A percentile compares a stretch with the other conserved stretches of the same genome.
These are phyloP conservation scores for Rubia peregrina DNA, from an alignment of 305 asterid species.

Conservation along the genomic window DNA sequence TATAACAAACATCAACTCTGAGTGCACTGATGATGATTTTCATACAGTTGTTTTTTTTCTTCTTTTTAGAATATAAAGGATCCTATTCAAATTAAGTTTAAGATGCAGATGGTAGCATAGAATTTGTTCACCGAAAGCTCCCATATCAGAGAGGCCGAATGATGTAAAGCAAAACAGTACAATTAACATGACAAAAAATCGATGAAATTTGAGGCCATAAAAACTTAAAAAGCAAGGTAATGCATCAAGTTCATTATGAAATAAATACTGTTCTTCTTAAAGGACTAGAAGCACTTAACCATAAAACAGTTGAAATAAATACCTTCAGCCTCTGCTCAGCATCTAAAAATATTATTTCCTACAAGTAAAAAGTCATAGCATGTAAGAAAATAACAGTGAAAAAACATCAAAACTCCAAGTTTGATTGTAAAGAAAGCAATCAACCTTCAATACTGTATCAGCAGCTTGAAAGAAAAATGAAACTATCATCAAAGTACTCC, in stretches of 20 bases:
- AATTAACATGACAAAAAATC: neutral
- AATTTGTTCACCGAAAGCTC: neutral
- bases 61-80: neutral
- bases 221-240: neutral
- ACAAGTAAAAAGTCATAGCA: slow-evolving; percentile 25
- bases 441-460: slow-evolving; percentile 89
- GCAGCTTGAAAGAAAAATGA: slow-evolving; percentile 97
- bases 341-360: slow-evolving; percentile 86
- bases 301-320: slow-evolving; percentile 20
- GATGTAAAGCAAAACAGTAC: neutral
- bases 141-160: neutral
- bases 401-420: slow-evolving; percentile 19
- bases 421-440: slow-evolving; percentile 21
- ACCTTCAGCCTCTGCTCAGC: slow-evolving; percentile 83
- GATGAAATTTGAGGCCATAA: neutral
- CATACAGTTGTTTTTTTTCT: neutral
- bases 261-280: neutral
- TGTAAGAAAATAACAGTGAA: slow-evolving; percentile 23
- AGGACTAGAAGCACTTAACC: slow-evolving; percentile 4
- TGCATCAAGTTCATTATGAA: neutral
- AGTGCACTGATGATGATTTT: neutral
- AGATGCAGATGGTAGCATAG: neutral
- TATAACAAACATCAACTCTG: neutral
- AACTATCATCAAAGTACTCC: slow-evolving; percentile 89
- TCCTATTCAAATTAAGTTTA: neutral